Conservation (phyloP, 306 rosid species). For the Trichosanthes truncata region DNA sequence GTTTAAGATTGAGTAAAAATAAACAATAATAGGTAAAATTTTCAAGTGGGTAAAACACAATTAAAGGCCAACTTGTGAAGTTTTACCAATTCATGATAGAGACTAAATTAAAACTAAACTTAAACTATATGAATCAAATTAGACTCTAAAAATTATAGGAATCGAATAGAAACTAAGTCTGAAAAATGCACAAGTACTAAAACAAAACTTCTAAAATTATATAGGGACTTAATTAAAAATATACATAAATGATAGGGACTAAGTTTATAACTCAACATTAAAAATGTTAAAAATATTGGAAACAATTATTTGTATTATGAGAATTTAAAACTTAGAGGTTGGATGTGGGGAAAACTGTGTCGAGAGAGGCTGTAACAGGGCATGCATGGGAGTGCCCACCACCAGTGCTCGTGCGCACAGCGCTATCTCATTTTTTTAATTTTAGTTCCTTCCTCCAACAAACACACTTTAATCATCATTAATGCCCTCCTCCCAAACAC, state of each 20-base stretch:
- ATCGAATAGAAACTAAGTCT: too few species aligned
- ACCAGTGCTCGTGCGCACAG: slow-evolving; percentile 2
- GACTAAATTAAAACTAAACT: too few species aligned
- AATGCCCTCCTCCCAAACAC: slow-evolving; percentile 1
- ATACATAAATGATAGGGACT: not conserved
- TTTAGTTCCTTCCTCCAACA: not conserved
- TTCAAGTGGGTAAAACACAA: too few species aligned
- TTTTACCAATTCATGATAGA: too few species aligned
- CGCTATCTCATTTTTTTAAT: not conserved
- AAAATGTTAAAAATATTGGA: not conserved
- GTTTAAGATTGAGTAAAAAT: too few species aligned
- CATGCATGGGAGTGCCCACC: slow-evolving; percentile 3
- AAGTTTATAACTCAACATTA: not conserved
- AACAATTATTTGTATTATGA: not conserved
- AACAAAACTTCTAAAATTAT: too few species aligned
- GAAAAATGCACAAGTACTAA: too few species aligned
- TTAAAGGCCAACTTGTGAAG: too few species aligned
- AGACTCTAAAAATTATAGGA: too few species aligned
- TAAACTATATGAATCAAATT: too few species aligned
- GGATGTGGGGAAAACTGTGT: not conserved
- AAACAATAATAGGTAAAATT: too few species aligned
- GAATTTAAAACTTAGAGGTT: not conserved
- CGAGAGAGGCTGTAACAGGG: not conserved
- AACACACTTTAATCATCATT: slow-evolving; percentile 21
- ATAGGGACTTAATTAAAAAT: not conserved